These are phyloP conservation scores for Neurospora sp. DNA, from an alignment of 495 filamentous ascomycete genomes.

Conservation along the genomic window DNA sequence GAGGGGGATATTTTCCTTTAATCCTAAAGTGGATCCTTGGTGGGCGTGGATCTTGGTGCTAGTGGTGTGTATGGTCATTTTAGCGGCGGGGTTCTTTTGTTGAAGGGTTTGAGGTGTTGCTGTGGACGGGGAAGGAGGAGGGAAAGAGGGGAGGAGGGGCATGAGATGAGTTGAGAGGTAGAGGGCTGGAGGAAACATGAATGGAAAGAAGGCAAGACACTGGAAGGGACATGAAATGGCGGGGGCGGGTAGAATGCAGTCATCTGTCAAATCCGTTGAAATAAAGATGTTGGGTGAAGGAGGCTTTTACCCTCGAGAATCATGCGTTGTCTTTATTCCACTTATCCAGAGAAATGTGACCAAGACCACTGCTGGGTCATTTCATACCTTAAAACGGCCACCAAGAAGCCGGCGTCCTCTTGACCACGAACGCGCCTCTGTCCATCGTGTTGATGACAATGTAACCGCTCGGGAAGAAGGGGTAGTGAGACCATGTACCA, in stretches of 20 bases:
- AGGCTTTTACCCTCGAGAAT: not conserved
- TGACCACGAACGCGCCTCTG: conserved; percentile 41
- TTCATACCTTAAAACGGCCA: not conserved
- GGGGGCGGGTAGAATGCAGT: not conserved
- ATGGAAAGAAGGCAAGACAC: not conserved
- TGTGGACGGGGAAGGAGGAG: not conserved
- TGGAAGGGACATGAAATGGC: not conserved
- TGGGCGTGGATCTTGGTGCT: not conserved
- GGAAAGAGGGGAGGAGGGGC: not conserved
- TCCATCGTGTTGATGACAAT: conserved; percentile 49
- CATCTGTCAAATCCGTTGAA: not conserved
- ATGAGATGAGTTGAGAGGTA: not conserved
- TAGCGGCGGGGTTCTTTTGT: not conserved
- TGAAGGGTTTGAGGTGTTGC: not conserved
- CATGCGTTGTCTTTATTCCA: not conserved
- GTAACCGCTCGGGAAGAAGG: conserved; percentile 41
- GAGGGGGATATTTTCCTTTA: not conserved
- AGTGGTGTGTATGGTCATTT: not conserved
- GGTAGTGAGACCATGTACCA: conserved; percentile 43
- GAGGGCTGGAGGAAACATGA: not conserved
- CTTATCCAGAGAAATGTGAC: not conserved
- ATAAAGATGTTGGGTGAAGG: not conserved
- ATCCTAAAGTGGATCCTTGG: not conserved
- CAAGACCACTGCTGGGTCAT: not conserved
- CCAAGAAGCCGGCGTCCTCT: conserved; percentile 8